Evolutionary conservation across 169 alveolate genomes (phyloP).

Genomic region (Babesia divergens): DNA sequence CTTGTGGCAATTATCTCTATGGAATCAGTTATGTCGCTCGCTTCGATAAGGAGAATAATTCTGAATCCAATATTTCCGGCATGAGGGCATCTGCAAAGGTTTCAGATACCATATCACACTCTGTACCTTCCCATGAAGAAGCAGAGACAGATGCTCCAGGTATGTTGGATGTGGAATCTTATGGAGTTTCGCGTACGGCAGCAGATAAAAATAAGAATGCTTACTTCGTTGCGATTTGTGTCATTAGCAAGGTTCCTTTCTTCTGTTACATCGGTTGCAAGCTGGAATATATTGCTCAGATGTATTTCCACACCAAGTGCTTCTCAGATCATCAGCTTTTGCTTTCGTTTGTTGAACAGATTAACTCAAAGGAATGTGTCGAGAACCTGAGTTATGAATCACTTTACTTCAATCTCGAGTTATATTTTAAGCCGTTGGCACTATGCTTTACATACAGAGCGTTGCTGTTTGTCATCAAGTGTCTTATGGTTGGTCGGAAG

Average conservation of each 20-base stretch:
- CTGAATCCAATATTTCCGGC: no score
- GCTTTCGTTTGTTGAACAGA: conserved; percentile 47
- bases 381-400: conserved; percentile 58
- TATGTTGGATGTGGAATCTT: not conserved
- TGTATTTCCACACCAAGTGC: conserved; percentile 38
- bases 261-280: conserved; percentile 44
- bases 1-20: conserved; percentile 52
- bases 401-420: conserved; percentile 49
- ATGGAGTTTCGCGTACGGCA: no score
- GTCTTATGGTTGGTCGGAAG: conserved; percentile 33
- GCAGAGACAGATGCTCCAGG: not conserved
- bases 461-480: conserved; percentile 38
- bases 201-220: not conserved
- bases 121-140: no score
- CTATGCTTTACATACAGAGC: conserved; percentile 41
- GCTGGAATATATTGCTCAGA: conserved; percentile 51
- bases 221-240: conserved; percentile 42
- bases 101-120: no score
- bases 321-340: conserved; percentile 39
- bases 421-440: conserved; percentile 48
- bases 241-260: conserved; percentile 55
- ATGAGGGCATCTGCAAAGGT: no score
- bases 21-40: conserved; percentile 52
- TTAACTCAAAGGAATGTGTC: conserved; percentile 31
- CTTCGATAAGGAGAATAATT: no score